These are phyloP conservation scores for Sporisorium iseilematis-ciliati DNA, from an alignment of 1,284 basidiomycete genomes.

Conservation along the genomic window DNA sequence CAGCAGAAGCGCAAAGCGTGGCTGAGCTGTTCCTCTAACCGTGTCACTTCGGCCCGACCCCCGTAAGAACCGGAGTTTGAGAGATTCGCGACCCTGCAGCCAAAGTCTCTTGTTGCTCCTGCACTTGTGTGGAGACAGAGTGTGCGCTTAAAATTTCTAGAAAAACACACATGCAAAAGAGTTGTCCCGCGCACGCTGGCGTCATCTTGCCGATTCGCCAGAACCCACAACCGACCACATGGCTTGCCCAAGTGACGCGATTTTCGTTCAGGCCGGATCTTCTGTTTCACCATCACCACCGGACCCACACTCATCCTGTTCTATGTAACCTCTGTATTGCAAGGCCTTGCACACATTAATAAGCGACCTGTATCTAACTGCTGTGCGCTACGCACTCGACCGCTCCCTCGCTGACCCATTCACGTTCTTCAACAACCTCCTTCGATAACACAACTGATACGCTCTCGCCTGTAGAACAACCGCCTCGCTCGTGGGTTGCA, in stretches of 20 bases:
- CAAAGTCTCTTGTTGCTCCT: background rate
- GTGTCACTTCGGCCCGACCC: no score
- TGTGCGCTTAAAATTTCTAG: no score
- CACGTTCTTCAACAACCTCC: conserved; percentile 55
- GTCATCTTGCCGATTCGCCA: conserved; percentile 14
- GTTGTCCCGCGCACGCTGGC: conserved; percentile 14
- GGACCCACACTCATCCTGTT: background rate
- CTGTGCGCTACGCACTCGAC: background rate
- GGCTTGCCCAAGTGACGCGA: no score
- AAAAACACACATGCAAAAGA: no score
- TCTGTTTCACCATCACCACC: background rate
- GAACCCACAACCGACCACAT: background rate
- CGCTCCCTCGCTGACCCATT: background rate
- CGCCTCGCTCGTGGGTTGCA: conserved; percentile 40
- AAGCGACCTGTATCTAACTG: background rate
- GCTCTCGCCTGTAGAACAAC: conserved; percentile 56
- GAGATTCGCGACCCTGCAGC: background rate
- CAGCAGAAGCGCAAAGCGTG: no score
- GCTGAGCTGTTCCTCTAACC: no score
- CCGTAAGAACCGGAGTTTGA: no score
- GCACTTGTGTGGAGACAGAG: no score
- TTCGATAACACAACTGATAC: conserved; percentile 66
- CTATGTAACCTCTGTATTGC: no score
- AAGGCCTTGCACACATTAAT: no score
- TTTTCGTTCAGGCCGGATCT: no score